Evolutionary conservation across 2,329 filamentous ascomycete species (phyloP), one percentile per base, ranked within the genome.

Genomic region (Colletotrichum sp.): DNA sequence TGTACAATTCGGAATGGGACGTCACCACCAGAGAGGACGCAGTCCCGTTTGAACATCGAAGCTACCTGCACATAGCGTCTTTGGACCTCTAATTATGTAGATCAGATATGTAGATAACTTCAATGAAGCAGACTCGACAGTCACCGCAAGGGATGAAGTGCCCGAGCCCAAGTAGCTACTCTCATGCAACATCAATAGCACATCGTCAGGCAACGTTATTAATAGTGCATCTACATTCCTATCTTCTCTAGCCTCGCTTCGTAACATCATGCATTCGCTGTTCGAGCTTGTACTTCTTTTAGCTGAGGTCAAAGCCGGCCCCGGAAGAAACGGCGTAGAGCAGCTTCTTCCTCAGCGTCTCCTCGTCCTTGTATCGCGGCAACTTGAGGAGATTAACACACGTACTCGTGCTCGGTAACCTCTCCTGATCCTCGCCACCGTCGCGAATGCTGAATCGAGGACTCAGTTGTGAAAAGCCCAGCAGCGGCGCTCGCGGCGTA

Each of bases 371-470:
- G 84, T 99, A 99, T 78, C 93, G 92, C 8, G 97, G 97, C 79
- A 99, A 86, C 87, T 99, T 99, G 64, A 99, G 86, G 79, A 99
- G 83, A 83, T 99, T 99, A 32, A 99, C 95, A 81, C 97, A 99
- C 0, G 97, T 99, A 83, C 96, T 98, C 21, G 97, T 96, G 82
- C 95, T 99, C 4, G 97, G 97, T 78, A 98, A 86, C 74, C 97
- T 89, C 64, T 92, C 90, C 84, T 96, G 91, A 81, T 98, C 95
- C 30, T 86, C 87, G 6, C 95, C 94, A 2, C 91, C 92, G 84
- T 99, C 97, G 6, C 97, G 89, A 77, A 99, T 99, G 81, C 93
- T 96, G 83, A 99, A 99, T 52, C 90, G 89, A 4, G 97, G 97
- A 72, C 93, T 94, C 78, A 99, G 86, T 81, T 97, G 94, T 21